Base-by-base conservation (phyloP, 2,329 filamentous ascomycete genomes). In the Rhytidhysteron rufulum region DNA sequence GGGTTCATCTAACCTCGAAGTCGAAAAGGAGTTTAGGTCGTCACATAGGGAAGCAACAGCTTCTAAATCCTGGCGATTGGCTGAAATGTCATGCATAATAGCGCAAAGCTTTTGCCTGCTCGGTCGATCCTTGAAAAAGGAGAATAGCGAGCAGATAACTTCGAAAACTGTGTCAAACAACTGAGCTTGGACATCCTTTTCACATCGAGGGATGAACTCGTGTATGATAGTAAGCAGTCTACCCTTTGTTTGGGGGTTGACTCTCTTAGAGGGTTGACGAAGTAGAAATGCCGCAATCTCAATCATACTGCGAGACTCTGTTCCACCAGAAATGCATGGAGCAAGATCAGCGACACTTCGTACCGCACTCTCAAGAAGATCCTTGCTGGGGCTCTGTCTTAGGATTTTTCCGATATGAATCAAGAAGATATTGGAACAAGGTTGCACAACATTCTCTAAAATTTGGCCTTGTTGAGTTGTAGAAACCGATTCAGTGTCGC, bases 181-280 rank as follows among this genome's bases (percentile, higher is more conserved):
- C 18, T 75, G 72, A 5, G 66, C 55, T 35, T 85, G 74, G 43
- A 76, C 72, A 34, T 75, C 66, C 8, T 77, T 66, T 41, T 80
- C 70, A 45, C 80, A 80, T 2, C 86, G 69, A 7, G 82, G 80
- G 32, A 95, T 75, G 49, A 96, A 94, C 45, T 85, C 80, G 58
- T 93, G 82, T 15, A 97, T 69, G 37, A 95, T 87, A 32, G 83
- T 75, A 27, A 98, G 70, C 24, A 98, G 75, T 16, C 83, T 81
- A 5, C 85, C 80, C 69, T 97, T 97, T 6, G 86, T 85, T 53
- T 81, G 87, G 0, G 88, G 87, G 48, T 79, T 90, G 24, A 97
- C 88, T 39, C 84, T 78, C 45, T 86, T 82, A 18, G 85, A 80
- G n/a, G 91, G 89, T 54, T 95, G 89, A 47, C 85, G 82, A 22